These are phyloP conservation scores for Fraxinus angustifolia DNA, from an alignment of 305 asterid species.

Conservation along the genomic window DNA sequence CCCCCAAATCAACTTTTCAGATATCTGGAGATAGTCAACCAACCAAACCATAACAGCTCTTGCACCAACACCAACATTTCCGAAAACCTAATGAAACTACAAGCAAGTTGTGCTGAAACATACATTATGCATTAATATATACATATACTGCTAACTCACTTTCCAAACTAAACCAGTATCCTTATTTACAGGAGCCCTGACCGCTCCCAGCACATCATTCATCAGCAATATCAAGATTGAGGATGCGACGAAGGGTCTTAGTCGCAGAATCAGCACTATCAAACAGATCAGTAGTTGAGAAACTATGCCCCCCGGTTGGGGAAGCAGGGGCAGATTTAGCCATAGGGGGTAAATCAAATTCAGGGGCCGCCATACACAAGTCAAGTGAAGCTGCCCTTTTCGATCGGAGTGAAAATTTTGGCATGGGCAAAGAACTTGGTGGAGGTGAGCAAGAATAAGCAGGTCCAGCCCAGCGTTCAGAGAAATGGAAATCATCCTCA, in stretches of 20 bases:
- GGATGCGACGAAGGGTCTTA: conserved; percentile 82
- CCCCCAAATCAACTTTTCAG: conserved; percentile 10
- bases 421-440: conserved; percentile 88
- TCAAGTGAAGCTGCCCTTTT: conserved; percentile 72
- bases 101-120: conserved; percentile 25
- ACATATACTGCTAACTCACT: conserved; percentile 31
- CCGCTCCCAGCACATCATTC: conserved; percentile 44
- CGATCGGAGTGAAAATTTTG: conserved; percentile 62
- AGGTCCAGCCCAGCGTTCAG: conserved; percentile 94
- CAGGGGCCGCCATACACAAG: conserved; percentile 43
- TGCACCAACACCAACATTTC: conserved; percentile 26
- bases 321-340: conserved; percentile 87
- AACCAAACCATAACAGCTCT: conserved; percentile 37
- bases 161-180: conserved; percentile 26
- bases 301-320: conserved; percentile 60
- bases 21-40: conserved; percentile 33
- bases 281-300: conserved; percentile 41
- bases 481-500: conserved; percentile 35
- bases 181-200: conserved; percentile 41
- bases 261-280: conserved; percentile 64
- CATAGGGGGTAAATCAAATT: conserved; percentile 40
- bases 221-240: conserved; percentile 70
- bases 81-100: conserved; percentile 19
- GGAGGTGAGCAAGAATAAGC: conserved; percentile 85
- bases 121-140: conserved; percentile 44